Conservation (phyloP, 192 early-diverging fungal species). For the Gigaspora rosea region DNA sequence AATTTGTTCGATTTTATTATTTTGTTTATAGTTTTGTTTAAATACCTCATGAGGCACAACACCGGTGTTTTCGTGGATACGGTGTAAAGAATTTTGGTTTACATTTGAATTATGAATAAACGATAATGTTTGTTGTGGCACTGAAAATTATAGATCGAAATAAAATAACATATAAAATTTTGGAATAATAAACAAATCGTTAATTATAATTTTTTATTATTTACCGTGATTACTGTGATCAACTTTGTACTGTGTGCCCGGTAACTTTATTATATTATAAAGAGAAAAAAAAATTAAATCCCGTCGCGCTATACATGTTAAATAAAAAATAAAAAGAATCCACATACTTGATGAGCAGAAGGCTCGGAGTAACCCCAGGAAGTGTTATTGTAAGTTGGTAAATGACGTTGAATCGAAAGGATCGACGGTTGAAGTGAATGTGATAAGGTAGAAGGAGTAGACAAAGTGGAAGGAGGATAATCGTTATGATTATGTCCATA, state of each 20-base stretch:
- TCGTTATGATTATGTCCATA: conserved; percentile 10
- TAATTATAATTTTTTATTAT: background rate
- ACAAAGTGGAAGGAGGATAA: background rate
- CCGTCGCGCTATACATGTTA: too few species aligned
- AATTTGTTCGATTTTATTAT: background rate
- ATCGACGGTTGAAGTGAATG: background rate
- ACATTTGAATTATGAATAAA: background rate
- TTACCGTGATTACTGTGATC: background rate
- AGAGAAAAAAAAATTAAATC: too few species aligned
- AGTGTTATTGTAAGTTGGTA: background rate
- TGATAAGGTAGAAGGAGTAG: background rate
- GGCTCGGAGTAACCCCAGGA: conserved; percentile 11
- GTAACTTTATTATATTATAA: background rate
- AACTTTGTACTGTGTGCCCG: background rate
- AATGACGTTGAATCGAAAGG: background rate
- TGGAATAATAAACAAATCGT: background rate
- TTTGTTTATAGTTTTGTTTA: background rate
- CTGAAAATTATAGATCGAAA: background rate
- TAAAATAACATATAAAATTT: background rate
- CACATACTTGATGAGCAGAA: background rate
- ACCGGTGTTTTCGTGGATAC: background rate
- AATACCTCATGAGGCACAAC: background rate
- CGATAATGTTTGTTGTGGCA: too few species aligned
- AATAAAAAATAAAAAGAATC: background rate
- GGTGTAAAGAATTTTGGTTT: background rate